Conservation (phyloP, 108 stramenopile genomes). For the Pseudonitzschia delicatissima region DNA sequence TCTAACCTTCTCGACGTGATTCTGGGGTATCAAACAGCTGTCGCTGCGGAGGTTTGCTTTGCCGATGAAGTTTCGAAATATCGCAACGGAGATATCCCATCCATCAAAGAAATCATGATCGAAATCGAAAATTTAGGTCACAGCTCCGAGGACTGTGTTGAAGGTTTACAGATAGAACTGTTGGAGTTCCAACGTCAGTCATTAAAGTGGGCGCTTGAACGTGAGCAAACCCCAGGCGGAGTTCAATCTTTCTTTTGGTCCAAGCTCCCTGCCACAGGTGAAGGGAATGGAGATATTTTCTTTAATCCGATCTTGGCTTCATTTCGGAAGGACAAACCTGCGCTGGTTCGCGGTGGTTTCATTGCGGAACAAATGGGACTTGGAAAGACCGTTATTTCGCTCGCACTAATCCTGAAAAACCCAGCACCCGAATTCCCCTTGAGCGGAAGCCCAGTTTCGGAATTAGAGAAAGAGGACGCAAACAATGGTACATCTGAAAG, state of each 20-base stretch:
- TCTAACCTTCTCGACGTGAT: not conserved
- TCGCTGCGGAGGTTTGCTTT: not conserved
- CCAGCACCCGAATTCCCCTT: slow-evolving; percentile 39
- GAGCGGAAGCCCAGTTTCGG: slow-evolving; percentile 19
- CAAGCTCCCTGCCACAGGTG: slow-evolving; percentile 23
- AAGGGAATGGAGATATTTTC: slow-evolving; percentile 13
- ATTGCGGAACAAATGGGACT: slow-evolving; percentile 49
- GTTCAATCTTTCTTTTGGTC: slow-evolving; percentile 36
- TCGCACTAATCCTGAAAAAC: slow-evolving; percentile 41
- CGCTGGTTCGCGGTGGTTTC: slow-evolving; percentile 37
- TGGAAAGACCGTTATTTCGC: slow-evolving; percentile 45
- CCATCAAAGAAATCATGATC: slow-evolving; percentile 12
- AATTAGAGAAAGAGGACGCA: not conserved
- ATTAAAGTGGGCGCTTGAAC: slow-evolving; percentile 41
- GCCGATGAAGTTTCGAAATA: not conserved
- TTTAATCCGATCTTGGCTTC: slow-evolving; percentile 31
- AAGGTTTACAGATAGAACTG: slow-evolving; percentile 40
- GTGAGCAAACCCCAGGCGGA: slow-evolving; percentile 33
- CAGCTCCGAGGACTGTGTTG: slow-evolving; percentile 1
- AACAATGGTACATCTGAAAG: not conserved
- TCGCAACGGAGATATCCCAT: not conserved
- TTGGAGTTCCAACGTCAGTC: slow-evolving; percentile 45
- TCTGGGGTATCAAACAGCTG: slow-evolving; percentile 3
- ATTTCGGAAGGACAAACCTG: slow-evolving; percentile 17
- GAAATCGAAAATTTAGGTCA: slow-evolving; percentile 50